These are phyloP conservation scores for Annulohypoxylon bovei DNA, from an alignment of 495 filamentous ascomycete genomes.

Conservation along the genomic window DNA sequence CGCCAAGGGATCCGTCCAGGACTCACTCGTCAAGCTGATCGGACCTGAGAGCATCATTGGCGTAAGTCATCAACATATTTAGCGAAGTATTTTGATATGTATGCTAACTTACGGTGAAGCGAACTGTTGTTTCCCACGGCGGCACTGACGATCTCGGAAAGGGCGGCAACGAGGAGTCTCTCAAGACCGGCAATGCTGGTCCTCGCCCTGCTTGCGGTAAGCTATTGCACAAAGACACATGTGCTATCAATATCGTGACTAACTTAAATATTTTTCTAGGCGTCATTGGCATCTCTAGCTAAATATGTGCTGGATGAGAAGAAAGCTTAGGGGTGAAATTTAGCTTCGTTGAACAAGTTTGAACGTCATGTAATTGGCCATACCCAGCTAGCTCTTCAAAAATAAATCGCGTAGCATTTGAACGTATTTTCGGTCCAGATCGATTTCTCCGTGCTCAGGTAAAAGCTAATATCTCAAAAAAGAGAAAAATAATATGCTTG, in stretches of 20 bases:
- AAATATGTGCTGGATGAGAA: slow-evolving; percentile 35
- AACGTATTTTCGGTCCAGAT: background rate
- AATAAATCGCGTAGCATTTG: slow-evolving; percentile 3
- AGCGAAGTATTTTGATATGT: background rate
- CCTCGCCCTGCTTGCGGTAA: slow-evolving; percentile 90
- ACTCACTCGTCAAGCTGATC: slow-evolving; percentile 91
- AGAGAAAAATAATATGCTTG: background rate
- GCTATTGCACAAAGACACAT: slow-evolving; percentile 37
- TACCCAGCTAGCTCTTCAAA: slow-evolving; percentile 20
- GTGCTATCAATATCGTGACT: background rate
- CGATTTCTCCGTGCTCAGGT: background rate
- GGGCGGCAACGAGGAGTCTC: slow-evolving; percentile 89
- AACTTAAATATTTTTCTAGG: slow-evolving; percentile 53
- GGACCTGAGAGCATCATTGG: slow-evolving; percentile 95
- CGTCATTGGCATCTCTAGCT: slow-evolving; percentile 87
- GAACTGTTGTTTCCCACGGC: slow-evolving; percentile 92
- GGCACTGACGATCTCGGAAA: slow-evolving; percentile 96
- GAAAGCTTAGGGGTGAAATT: slow-evolving; percentile 8
- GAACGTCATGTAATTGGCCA: slow-evolving; percentile 15
- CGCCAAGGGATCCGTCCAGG: slow-evolving; percentile 75
- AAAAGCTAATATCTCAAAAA: background rate
- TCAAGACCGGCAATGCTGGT: slow-evolving; percentile 98
- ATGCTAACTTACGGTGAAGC: slow-evolving; percentile 59
- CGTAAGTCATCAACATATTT: slow-evolving; percentile 65
- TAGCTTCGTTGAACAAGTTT: slow-evolving; percentile 13